phyloP scores from a whole-genome alignment of 306 rosid genomes.

The Quercus aquifolioides region DNA sequence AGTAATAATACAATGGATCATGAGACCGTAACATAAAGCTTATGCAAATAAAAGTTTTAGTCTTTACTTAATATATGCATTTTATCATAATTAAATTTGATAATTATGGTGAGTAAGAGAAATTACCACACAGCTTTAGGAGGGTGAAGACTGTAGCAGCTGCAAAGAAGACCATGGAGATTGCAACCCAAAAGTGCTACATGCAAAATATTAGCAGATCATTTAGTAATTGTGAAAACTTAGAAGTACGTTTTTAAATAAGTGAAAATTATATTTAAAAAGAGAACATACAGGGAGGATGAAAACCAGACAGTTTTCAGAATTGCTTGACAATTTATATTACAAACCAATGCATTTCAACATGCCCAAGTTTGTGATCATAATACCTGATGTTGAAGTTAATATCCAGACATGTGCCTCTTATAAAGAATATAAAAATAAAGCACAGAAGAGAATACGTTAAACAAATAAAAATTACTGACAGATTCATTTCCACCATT shows the following conservation, averaged over 20 bases:
- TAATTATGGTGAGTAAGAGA: neutral
- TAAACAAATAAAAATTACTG: neutral
- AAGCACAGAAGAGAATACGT: neutral
- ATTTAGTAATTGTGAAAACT: constrained; percentile 6
- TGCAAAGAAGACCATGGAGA: constrained; percentile 94
- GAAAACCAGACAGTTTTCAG: neutral
- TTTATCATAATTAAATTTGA: neutral
- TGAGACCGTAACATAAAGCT: constrained; percentile 4
- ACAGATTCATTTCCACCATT: neutral
- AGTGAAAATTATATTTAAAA: constrained; percentile 1
- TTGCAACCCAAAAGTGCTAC: constrained; percentile 98
- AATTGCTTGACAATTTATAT: neutral
- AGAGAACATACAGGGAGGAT: constrained; percentile 10
- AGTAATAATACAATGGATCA: constrained; percentile 9
- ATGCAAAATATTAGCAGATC: constrained; percentile 26
- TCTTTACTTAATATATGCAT: neutral
- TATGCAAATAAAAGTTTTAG: neutral
- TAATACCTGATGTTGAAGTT: neutral
- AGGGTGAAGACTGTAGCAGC: constrained; percentile 90
- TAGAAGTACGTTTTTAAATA: neutral
- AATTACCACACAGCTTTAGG: constrained; percentile 77
- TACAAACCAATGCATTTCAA: neutral
- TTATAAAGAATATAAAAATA: neutral
- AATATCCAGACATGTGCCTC: neutral
- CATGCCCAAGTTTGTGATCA: neutral